These are phyloP conservation scores for Hagleromyces aurorensis DNA, from an alignment of 805 yeast species.

Conservation along the genomic window DNA sequence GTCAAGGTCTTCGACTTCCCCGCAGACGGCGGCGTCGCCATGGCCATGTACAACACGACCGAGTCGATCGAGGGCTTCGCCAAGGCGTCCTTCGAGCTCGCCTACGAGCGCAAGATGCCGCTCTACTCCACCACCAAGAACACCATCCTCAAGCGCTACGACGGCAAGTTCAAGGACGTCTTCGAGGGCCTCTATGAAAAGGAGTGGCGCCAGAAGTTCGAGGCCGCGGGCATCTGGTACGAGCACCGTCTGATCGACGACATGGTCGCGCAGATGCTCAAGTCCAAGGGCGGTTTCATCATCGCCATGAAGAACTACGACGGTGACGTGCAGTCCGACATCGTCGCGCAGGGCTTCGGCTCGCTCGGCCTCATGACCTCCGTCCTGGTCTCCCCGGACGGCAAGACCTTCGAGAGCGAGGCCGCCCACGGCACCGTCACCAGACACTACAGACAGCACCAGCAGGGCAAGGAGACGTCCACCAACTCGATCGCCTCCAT, in stretches of 20 bases:
- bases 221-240: constrained; percentile 80
- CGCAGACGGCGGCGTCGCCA: constrained; percentile 61
- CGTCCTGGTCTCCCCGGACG: constrained; percentile 93
- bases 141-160: constrained; percentile 89
- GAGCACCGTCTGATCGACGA: constrained; percentile 96
- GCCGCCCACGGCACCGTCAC: constrained; percentile 99
- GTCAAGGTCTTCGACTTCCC: constrained; percentile 42
- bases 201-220: constrained; percentile 65
- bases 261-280: constrained; percentile 98
- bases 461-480: constrained; percentile 93
- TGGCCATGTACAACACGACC: constrained; percentile 94
- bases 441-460: constrained; percentile 92
- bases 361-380: constrained; percentile 96
- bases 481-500: constrained; percentile 96
- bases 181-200: constrained; percentile 73
- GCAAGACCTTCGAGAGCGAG: constrained; percentile 89
- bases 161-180: constrained; percentile 91
- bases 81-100: constrained; percentile 83
- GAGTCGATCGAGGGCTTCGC: constrained; percentile 89
- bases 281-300: constrained; percentile 89
- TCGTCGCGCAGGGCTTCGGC: constrained; percentile 97
- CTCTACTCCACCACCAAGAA: constrained; percentile 87
- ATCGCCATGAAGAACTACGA: constrained; percentile 97
- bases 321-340: constrained; percentile 95
- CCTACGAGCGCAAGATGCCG: constrained; percentile 68